phyloP scores from a whole-genome alignment of 2,329 filamentous ascomycete species.

The Elsinoe ampelina region DNA sequence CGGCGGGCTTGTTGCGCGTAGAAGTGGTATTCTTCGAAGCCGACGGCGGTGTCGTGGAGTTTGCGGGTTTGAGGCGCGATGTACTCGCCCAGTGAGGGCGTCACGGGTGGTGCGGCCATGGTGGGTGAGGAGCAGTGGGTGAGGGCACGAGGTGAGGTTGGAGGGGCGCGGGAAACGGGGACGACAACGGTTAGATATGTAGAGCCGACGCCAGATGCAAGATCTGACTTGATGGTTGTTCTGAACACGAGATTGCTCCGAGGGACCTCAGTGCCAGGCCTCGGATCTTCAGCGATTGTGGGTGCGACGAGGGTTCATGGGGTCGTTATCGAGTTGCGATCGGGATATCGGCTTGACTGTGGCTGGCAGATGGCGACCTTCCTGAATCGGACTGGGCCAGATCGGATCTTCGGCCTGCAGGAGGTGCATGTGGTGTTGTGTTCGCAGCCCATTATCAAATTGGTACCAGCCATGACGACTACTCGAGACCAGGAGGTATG shows the following conservation, averaged over 20 bases:
- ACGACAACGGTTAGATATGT: conserved; percentile 1
- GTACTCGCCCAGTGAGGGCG: conserved; percentile 6
- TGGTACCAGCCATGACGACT: not conserved
- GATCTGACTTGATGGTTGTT: too few species aligned
- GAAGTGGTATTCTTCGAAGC: conserved; percentile 22
- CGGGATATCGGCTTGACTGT: conserved; percentile 2
- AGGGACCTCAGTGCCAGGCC: not conserved
- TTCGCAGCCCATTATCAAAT: not conserved
- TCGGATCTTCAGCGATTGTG: not conserved
- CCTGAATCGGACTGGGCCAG: not conserved
- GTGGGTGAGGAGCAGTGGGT: not conserved
- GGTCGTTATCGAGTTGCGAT: not conserved
- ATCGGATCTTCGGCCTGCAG: not conserved
- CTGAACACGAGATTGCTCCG: not conserved
- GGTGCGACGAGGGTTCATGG: not conserved
- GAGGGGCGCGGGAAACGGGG: not conserved
- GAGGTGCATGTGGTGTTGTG: not conserved
- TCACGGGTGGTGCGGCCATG: conserved; percentile 1
- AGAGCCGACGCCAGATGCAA: too few species aligned
- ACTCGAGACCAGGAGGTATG: not conserved
- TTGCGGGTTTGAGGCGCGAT: conserved; percentile 24
- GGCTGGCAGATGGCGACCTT: conserved; percentile 3
- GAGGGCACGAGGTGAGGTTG: not conserved
- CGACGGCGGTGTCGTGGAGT: conserved; percentile 21
- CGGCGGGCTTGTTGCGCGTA: conserved; percentile 18